Evolutionary conservation across 305 asterid genomes (phyloP), one percentile per base, ranked within the genome.

Genomic region (Plantago coronopus): DNA sequence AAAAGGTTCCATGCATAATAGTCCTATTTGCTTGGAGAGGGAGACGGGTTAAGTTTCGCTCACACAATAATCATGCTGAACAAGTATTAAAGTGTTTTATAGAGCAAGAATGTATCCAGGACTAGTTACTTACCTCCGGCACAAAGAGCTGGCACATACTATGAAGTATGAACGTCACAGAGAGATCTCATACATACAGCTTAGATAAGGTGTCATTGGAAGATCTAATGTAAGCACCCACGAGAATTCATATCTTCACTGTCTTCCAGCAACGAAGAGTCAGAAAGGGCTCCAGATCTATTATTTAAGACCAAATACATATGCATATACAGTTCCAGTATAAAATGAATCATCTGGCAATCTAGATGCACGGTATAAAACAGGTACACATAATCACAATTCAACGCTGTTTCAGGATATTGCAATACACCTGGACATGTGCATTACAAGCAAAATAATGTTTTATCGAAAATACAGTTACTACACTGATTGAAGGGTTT

Each of bases 141-240:
- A 48, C 72, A 80, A 79, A 91, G 97, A 91, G 83, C 80, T 91
- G 46, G 96, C 95, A 40, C 63, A 75, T 48, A 86, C 84, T 57
- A 88, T 81, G n/a, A n/a, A n/a, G n/a, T n/a, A n/a, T n/a, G n/a
- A n/a, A n/a, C n/a, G n/a, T n/a, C n/a, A 91, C 96, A 0, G 88
- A 83, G 83, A 88, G 85, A 69, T 86, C 84, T 34, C 96, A 91
- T 62, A 96, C 83, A 2, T 91, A 88, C 73, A 88, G 98, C 84
- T 91, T 91, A 37, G 96, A 95, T 47, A 96, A 88, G 66, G 90
- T 88, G 60, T 89, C 91, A 0, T 58, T 88, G 79, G 98, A 91
- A 73, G 66, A 80, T 67, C 67, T 88, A 85, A 85, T 91, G 96
- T 63, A 77, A 63, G 73, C 98, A 91, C 77, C 98, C 98, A 16